Evolutionary conservation across 78 protist genomes (phyloP).

Genomic region (Dictyostelium intermedium): DNA sequence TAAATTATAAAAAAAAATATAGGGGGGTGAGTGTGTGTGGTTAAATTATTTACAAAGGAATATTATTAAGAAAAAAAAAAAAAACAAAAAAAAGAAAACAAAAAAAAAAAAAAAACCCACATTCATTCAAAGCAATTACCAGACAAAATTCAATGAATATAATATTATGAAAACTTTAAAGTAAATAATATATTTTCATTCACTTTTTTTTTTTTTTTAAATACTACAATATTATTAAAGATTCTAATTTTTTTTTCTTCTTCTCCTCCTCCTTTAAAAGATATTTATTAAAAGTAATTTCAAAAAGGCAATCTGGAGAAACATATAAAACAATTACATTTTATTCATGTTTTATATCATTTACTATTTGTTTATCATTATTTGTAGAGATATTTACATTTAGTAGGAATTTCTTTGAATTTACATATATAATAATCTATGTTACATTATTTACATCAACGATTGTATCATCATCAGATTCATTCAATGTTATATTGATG

Average conservation of each 20-base stretch:
- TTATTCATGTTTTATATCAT: constrained; percentile 26
- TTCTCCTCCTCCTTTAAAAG: too few relatives aligned
- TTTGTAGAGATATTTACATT: not conserved
- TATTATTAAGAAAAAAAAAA: too few relatives aligned
- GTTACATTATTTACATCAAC: constrained; percentile 3
- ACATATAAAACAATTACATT: not conserved
- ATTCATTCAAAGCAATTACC: too few relatives aligned
- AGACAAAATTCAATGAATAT: not conserved
- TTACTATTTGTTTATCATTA: constrained; percentile 10
- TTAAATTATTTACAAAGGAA: not conserved
- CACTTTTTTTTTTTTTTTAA: too few relatives aligned
- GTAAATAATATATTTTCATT: not conserved
- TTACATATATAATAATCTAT: not conserved
- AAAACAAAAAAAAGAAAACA: too few relatives aligned
- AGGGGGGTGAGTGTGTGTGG: not conserved
- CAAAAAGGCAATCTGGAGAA: not conserved
- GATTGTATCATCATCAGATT: constrained; percentile 15
- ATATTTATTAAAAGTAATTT: constrained; percentile 2
- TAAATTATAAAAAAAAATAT: too few relatives aligned
- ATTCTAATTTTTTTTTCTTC: not conserved
- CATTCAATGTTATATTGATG: not conserved
- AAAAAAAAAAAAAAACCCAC: not conserved
- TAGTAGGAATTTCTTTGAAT: not conserved
- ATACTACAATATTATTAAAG: too few relatives aligned
- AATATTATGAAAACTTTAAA: not conserved